Evolutionary conservation across 2,329 filamentous ascomycete genomes (phyloP), one percentile per base, ranked within the genome.

Genomic region (Cladosporium sp.): DNA sequence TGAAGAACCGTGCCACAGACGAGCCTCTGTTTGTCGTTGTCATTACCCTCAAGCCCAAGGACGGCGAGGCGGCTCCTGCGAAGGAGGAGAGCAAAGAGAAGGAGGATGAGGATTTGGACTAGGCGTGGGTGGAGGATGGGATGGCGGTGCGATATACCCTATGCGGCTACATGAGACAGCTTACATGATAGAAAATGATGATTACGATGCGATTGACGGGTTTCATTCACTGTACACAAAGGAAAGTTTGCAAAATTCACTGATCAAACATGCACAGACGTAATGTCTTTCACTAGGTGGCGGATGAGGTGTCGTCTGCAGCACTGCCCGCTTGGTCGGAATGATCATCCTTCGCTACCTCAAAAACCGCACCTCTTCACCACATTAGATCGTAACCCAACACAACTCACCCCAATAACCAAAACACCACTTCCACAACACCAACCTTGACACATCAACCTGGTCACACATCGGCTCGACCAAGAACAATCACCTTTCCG

Each of bases 1-100:
- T 98, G 74, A 94, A 93, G 75, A 91, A 97, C 78, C 87, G 87
- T 67, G 78, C 83, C 25, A 94, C 91, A 0, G 86, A 86, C 57
- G 85, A 91, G 36, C 85, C 91, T 18, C 91, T 97, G 71, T 87
- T 97, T 32, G 91, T 94, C 54, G 83, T 98, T 18, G 79, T 92
- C 5, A 94, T 98, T 76, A 90, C 89, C 21, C 82, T 97, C 4
- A 84, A 95, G 66, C 85, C 89, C 10, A 88, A 86, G 64, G 88
- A 91, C 56, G 63, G 70, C 16, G 48, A 67, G 16, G 63, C 66
- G 16, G 68, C 63, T 14, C 64, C 67, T 39, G 34, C 56, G 18
- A 36, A n/a, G 34, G 65, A 64, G 23, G 66, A 63, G 57, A 58
- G 48, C 46, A 65, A 71, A 57, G 66, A 68, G 32, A 26, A 56